Evolutionary conservation across 2,329 filamentous ascomycete species (phyloP), one percentile per base, ranked within the genome.

Genomic region (Fusarium sublunatum): DNA sequence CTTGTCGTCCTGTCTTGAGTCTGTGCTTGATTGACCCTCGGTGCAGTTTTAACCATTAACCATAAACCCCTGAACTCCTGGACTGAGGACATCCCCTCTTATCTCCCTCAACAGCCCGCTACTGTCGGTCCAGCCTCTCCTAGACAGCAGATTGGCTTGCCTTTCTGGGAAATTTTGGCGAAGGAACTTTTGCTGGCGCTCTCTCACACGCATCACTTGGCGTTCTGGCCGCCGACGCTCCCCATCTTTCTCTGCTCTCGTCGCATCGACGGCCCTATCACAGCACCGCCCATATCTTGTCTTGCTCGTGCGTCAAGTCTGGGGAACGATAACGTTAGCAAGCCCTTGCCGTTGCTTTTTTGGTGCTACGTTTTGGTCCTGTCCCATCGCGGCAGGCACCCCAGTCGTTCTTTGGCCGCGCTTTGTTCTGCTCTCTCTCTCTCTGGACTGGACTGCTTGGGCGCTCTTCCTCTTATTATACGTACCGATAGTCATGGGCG

Each of bases 141-240:
- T 38, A 68, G 65, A 70, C 64, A 64, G 65, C 57, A 72, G 69
- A 70, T 72, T 72, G 67, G 74, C 68, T 74, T 76, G 69, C 74
- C 76, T 66, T 72, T 72, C 69, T 67, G 50, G 73, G 73, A 67
- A 74, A 73, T 46, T 69, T 76, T 73, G 70, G 71, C 75, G 70
- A 77, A 62, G 75, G 75, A 75, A 77, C 76, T 78, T 77, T 77
- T 77, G 76, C 74, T 73, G 70, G 70, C 70, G 69, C 64, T 70
- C 73, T 70, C 70, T 70, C 70, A 69, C 70, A 66, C 72, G 64
- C 67, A 72, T 72, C 70, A 69, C 74, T 76, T 75, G 75, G 70
- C 72, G 61, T 69, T 64, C 70, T 63, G 56, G 61, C 61, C 61
- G 47, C 61, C 53, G 60, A 54, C 52, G 53, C 47, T 63, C 63